Percentiles rank a stretch among this genome's conserved stretches.
These are phyloP conservation scores for Leishmania amazonensis DNA, from an alignment of 208 protist species.

Conservation along the genomic window DNA sequence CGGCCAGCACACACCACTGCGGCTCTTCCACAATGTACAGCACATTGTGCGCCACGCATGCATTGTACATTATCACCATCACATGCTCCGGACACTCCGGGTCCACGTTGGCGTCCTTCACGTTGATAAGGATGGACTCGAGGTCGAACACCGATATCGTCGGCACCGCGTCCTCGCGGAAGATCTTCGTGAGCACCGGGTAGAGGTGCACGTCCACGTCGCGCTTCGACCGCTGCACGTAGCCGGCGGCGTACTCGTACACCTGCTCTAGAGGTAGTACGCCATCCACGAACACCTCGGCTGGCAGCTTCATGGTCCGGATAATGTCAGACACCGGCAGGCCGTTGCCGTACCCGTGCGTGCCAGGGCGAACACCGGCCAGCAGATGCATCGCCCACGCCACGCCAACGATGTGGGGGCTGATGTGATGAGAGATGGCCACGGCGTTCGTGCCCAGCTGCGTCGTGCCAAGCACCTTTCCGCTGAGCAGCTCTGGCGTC, in stretches of 20 bases:
- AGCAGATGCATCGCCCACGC: slow-evolving; percentile 91
- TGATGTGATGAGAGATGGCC: slow-evolving; percentile 76
- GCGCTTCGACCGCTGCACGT: slow-evolving; percentile 48
- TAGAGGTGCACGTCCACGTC: slow-evolving; percentile 64
- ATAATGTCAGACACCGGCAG: slow-evolving; percentile 86
- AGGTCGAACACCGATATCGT: slow-evolving; percentile 91
- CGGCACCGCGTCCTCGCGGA: slow-evolving; percentile 83
- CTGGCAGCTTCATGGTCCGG: slow-evolving; percentile 69
- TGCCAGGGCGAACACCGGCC: slow-evolving; percentile 55
- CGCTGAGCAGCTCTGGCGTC: slow-evolving; percentile 84
- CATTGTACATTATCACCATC: slow-evolving; percentile 92
- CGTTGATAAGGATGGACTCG: slow-evolving; percentile 80
- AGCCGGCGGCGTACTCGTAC: slow-evolving; percentile 79
- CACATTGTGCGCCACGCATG: slow-evolving; percentile 87
- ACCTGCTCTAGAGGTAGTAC: slow-evolving; percentile 80
- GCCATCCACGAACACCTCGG: slow-evolving; percentile 78
- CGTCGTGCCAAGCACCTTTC: slow-evolving; percentile 82
- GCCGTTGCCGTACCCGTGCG: slow-evolving; percentile 82
- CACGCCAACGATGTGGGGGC: slow-evolving; percentile 84
- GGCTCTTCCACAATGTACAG: slow-evolving; percentile 72
- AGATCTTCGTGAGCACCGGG: slow-evolving; percentile 87
- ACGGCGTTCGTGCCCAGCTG: slow-evolving; percentile 73
- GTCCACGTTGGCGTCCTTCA: slow-evolving; percentile 76
- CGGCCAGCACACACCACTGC: slow-evolving; percentile 87
- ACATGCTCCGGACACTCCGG: slow-evolving; percentile 71